phyloP scores from a whole-genome alignment of 768 basidiomycete genomes.

The Mycena filopes region DNA sequence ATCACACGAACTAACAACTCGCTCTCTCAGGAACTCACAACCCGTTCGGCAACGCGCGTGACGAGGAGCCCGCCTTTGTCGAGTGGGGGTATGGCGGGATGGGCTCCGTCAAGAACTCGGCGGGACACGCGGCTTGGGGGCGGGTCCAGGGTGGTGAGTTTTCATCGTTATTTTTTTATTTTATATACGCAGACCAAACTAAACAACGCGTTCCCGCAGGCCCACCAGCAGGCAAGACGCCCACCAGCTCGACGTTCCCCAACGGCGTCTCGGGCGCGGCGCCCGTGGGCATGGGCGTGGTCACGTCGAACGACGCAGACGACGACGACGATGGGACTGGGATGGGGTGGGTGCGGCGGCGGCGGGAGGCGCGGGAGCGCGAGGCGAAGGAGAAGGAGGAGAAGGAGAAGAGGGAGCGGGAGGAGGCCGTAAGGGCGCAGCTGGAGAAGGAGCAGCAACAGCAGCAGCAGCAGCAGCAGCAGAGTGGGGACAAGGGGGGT shows the following conservation, averaged over 20 bases:
- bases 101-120: constrained; percentile 64
- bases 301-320: constrained; percentile 32
- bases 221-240: background rate
- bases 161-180: background rate
- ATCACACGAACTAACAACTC: too few species aligned
- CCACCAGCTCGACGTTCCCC: background rate
- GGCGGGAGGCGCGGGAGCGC: constrained; percentile 68
- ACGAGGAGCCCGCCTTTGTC: constrained; percentile 85
- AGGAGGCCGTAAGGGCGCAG: constrained; percentile 31
- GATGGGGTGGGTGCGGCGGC: constrained; percentile 81
- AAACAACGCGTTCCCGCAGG: background rate
- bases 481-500: constrained; percentile 43
- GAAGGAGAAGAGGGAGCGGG: constrained; percentile 47
- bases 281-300: constrained; percentile 45
- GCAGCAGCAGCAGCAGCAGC: too few species aligned
- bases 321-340: constrained; percentile 87
- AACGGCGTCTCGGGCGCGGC: constrained; percentile 34
- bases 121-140: constrained; percentile 49
- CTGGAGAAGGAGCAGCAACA: constrained; percentile 54
- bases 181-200: background rate
- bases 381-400: constrained; percentile 59
- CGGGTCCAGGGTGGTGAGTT: constrained; percentile 44
- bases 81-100: constrained; percentile 94
- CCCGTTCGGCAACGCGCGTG: constrained; percentile 70
- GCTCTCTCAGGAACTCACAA: constrained; percentile 46